phyloP scores from a whole-genome alignment of 176 grass and related monocot genomes.

The Puccinellia tenuiflora region DNA sequence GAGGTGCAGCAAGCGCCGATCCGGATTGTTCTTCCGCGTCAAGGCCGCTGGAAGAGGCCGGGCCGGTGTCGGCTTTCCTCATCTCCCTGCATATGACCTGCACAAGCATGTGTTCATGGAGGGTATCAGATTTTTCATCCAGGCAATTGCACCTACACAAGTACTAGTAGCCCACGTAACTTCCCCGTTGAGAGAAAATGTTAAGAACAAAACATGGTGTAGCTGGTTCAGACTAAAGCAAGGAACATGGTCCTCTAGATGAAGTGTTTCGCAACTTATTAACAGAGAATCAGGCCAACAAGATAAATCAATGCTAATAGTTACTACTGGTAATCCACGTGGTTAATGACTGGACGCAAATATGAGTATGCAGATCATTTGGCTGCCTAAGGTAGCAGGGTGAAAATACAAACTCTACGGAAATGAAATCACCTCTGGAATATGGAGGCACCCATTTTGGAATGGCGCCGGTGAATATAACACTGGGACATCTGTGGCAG shows the following conservation, averaged over 20 bases:
- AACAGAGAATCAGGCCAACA: not conserved
- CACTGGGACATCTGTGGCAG: conserved; percentile 57
- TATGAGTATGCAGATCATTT: not conserved
- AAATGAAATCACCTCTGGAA: conserved; percentile 54
- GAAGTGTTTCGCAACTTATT: not conserved
- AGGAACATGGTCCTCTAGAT: not conserved
- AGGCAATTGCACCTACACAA: not conserved
- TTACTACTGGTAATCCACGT: not conserved
- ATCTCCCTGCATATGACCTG: conserved; percentile 92
- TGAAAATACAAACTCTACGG: not conserved
- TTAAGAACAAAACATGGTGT: not conserved
- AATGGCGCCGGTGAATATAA: conserved; percentile 75
- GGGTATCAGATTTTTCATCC: not conserved
- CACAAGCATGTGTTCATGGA: not conserved
- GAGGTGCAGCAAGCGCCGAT: not conserved
- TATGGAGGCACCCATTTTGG: conserved; percentile 66
- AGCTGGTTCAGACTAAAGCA: not conserved
- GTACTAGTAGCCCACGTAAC: not conserved
- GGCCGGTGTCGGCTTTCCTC: conserved; percentile 58
- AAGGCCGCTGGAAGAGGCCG: conserved; percentile 21
- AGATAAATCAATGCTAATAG: not conserved
- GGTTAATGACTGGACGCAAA: not conserved
- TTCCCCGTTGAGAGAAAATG: not conserved
- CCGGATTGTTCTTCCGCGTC: conserved; percentile 29
- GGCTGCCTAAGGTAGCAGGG: not conserved